These are phyloP conservation scores for Calocera viscosa DNA, from an alignment of 768 basidiomycete genomes.

Conservation along the genomic window DNA sequence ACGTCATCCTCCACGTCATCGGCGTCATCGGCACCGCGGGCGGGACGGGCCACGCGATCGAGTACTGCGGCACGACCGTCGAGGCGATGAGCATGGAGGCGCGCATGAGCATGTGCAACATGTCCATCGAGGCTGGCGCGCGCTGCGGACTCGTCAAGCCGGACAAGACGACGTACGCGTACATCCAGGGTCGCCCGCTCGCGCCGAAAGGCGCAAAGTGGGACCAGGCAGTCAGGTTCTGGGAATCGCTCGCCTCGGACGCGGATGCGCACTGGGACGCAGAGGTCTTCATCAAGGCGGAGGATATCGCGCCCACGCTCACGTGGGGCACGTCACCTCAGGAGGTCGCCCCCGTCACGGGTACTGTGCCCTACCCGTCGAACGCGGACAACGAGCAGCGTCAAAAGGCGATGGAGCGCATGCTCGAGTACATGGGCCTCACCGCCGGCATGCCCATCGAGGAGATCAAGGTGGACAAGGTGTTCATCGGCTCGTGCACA, in stretches of 20 bases:
- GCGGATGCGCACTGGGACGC: conserved; percentile 73
- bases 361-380: conserved; percentile 63
- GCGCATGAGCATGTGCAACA: conserved; percentile 83
- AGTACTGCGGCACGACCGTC: conserved; percentile 82
- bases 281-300: conserved; percentile 65
- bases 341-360: conserved; percentile 73
- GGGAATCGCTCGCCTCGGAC: conserved; percentile 67
- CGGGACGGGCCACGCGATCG: conserved; percentile 82
- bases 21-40: conserved; percentile 88
- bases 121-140: conserved; percentile 91
- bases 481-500: conserved; percentile 89
- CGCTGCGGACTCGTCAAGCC: conserved; percentile 88
- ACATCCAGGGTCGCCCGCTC: conserved; percentile 68
- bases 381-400: conserved; percentile 50
- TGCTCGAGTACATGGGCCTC: conserved; percentile 79
- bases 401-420: conserved; percentile 57
- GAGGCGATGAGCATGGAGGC: conserved; percentile 82
- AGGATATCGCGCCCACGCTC: conserved; percentile 78
- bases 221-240: conserved; percentile 76
- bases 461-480: conserved; percentile 68
- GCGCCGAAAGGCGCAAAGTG: conserved; percentile 71
- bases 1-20: conserved; percentile 82
- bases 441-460: conserved; percentile 65
- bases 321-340: conserved; percentile 95
- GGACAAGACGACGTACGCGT: conserved; percentile 74